phyloP scores from a whole-genome alignment of 208 protist species.

The Leptomonas pyrrhocoris region DNA sequence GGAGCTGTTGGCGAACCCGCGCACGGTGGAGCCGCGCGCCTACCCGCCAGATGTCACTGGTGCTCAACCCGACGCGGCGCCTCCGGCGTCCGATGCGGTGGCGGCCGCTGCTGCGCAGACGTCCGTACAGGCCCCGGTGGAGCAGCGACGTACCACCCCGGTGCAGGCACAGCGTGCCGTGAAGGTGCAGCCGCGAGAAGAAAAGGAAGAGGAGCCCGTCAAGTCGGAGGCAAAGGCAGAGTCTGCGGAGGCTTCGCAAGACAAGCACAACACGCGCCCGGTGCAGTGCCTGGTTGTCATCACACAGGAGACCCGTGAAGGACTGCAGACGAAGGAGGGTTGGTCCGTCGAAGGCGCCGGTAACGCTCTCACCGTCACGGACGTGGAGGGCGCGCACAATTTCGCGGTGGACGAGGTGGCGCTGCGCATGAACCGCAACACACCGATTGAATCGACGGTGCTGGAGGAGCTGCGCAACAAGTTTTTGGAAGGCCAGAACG shows the following conservation, averaged over 20 bases:
- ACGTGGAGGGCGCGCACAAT: conserved; percentile 40
- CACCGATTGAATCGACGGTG: conserved; percentile 30
- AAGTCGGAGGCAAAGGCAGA: neutral
- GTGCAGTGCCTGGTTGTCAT: conserved; percentile 43
- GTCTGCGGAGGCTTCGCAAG: conserved; percentile 1
- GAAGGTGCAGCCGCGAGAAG: conserved; percentile 16
- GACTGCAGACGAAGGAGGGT: conserved; percentile 39
- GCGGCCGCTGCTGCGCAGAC: neutral
- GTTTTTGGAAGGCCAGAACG: conserved; percentile 58
- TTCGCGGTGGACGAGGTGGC: conserved; percentile 55
- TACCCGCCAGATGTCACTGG: conserved; percentile 31
- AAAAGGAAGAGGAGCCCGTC: conserved; percentile 4
- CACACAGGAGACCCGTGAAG: conserved; percentile 40
- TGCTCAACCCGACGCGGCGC: too few species aligned
- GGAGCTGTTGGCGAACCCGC: conserved; percentile 45
- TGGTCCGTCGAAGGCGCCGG: conserved; percentile 34
- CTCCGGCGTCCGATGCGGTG: neutral
- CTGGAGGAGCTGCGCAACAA: conserved; percentile 44
- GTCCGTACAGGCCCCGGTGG: neutral
- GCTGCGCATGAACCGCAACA: conserved; percentile 31
- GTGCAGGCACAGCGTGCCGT: conserved; percentile 4
- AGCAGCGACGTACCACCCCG: neutral
- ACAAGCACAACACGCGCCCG: neutral
- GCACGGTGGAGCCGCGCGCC: conserved; percentile 31
- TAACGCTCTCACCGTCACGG: conserved; percentile 43